Conservation (phyloP, 176 grass and related monocot species). For the Oryza longistaminata region DNA sequence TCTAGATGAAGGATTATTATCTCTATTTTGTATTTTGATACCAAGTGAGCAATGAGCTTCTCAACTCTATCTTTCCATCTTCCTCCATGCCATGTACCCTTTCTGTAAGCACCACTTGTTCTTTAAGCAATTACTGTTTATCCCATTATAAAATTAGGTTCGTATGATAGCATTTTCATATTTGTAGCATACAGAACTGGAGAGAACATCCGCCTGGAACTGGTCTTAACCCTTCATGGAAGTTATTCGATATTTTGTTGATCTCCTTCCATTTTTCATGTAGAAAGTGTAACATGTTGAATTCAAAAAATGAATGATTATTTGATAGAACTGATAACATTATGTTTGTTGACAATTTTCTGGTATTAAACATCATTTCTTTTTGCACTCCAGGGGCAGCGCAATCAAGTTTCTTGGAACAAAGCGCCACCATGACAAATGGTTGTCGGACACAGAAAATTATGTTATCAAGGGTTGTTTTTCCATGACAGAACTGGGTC, state of each 20-base stretch:
- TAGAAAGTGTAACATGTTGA: background rate
- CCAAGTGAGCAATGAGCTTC: background rate
- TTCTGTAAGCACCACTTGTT: background rate
- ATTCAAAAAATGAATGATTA: background rate
- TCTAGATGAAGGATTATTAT: background rate
- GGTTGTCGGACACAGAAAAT: slow-evolving; percentile 88
- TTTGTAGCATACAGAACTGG: background rate
- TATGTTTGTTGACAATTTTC: background rate
- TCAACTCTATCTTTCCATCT: background rate
- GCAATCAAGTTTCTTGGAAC: slow-evolving; percentile 93
- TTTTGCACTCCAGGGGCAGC: slow-evolving; percentile 63
- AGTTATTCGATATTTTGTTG: background rate
- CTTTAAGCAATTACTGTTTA: background rate
- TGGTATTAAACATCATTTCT: background rate
- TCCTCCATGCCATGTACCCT: background rate
- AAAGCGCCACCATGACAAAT: slow-evolving; percentile 93
- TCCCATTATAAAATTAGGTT: background rate
- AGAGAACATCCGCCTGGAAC: background rate
- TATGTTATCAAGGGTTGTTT: slow-evolving; percentile 92
- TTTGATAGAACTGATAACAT: background rate
- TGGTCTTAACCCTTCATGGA: background rate
- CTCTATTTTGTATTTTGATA: background rate
- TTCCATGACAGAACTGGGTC: slow-evolving; percentile 98
- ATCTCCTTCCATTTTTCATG: background rate
- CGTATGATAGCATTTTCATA: background rate